Conservation (phyloP, 257 asterid genomes). For the Nicotiana paniculata region DNA sequence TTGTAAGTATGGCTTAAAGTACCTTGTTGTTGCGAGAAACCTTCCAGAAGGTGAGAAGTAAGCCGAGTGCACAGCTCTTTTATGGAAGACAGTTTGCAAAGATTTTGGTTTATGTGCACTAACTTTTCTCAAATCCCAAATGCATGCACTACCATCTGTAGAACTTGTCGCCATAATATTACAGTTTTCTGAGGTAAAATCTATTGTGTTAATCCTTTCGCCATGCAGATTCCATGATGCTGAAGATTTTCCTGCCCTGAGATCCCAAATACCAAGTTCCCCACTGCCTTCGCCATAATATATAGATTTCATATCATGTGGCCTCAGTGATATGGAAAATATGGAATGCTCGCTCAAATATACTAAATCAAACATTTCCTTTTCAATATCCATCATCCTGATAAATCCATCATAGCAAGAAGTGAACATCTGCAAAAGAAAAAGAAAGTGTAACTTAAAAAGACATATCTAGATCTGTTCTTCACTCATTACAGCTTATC, state of each 20-base stretch:
- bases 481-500: neutral
- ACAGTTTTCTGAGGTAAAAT: conserved; percentile 51
- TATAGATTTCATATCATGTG: conserved; percentile 42
- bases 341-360: conserved; percentile 39
- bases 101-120: conserved; percentile 29
- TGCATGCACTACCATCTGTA: conserved; percentile 73
- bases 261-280: conserved; percentile 50
- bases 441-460: neutral
- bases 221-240: conserved; percentile 50
- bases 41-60: conserved; percentile 84
- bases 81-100: conserved; percentile 47
- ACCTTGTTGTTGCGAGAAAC: conserved; percentile 84
- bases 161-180: conserved; percentile 75
- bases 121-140: conserved; percentile 81
- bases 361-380: conserved; percentile 59
- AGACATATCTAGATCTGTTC: neutral
- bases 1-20: neutral
- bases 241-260: conserved; percentile 56
- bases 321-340: conserved; percentile 46
- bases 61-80: conserved; percentile 75
- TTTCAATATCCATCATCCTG: conserved; percentile 76
- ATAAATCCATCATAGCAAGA: conserved; percentile 81
- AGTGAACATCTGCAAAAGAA: conserved; percentile 63
- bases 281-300: conserved; percentile 66
- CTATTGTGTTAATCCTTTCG: conserved; percentile 64